Evolutionary conservation across 2,329 filamentous ascomycete species (phyloP).

Genomic region (Lasiodiplodia sp.): DNA sequence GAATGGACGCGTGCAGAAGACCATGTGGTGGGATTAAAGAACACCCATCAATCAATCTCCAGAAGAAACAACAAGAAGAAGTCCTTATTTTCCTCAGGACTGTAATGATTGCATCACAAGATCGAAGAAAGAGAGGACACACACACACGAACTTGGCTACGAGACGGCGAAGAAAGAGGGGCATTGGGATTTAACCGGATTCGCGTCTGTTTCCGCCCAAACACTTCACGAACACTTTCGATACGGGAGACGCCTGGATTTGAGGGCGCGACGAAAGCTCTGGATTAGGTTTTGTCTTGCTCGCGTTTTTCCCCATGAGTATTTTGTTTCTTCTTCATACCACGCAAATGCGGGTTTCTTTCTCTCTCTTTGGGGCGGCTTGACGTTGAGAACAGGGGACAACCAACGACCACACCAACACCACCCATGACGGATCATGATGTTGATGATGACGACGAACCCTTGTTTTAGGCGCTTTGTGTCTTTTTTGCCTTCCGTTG

Average conservation of each 20-base stretch:
- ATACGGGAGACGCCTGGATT: not conserved
- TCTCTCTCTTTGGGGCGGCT: not conserved
- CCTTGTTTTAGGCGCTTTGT: constrained; percentile 1
- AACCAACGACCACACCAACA: not conserved
- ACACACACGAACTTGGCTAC: not conserved
- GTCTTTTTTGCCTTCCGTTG: not conserved
- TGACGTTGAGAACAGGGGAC: not conserved
- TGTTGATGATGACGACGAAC: not conserved
- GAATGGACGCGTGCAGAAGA: constrained; percentile 43
- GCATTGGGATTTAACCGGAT: not conserved
- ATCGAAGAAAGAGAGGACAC: not conserved
- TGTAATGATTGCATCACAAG: not conserved
- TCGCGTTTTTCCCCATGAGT: not conserved
- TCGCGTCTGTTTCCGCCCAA: not conserved
- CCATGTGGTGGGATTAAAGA: constrained; percentile 45
- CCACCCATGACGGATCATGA: not conserved
- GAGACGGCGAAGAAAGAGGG: not conserved
- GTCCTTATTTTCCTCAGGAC: not conserved
- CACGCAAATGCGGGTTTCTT: not conserved
- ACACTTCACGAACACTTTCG: not conserved
- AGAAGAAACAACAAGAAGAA: not conserved
- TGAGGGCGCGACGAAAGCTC: not conserved
- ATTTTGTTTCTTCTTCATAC: not conserved
- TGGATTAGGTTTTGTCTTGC: constrained; percentile 2
- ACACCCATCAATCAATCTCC: no score